A percentile compares a stretch with the other conserved stretches of the same genome.
Conservation (phyloP, 169 alveolate species). For the Eimeria zaria region DNA sequence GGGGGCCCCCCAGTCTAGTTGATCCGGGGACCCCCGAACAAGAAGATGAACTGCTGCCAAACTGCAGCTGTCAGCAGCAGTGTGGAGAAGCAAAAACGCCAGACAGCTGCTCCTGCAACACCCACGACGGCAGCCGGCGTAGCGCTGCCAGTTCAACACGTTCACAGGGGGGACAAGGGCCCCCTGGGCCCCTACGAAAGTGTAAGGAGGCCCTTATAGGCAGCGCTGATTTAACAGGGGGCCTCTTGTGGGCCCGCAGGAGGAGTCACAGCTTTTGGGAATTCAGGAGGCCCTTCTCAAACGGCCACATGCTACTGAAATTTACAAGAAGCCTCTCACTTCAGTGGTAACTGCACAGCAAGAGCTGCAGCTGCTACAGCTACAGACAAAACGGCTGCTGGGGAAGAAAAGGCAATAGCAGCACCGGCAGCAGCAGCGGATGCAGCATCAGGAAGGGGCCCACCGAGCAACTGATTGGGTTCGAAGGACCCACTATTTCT, state of each 20-base stretch:
- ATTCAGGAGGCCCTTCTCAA: conserved; percentile 21
- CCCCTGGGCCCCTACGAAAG: conserved; percentile 36
- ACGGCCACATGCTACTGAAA: not conserved
- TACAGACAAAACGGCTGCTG: not conserved
- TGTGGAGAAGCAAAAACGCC: not conserved
- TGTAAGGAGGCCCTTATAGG: conserved; percentile 38
- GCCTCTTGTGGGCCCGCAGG: conserved; percentile 59
- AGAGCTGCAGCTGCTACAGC: not conserved
- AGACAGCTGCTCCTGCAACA: conserved; percentile 8
- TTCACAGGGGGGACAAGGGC: not conserved
- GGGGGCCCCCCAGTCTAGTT: not conserved
- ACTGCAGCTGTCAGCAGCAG: not conserved
- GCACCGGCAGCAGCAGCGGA: not conserved
- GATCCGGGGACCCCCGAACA: not conserved
- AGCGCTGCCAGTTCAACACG: not conserved
- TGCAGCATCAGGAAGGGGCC: not conserved
- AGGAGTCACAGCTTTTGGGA: conserved; percentile 75
- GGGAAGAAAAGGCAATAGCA: not conserved
- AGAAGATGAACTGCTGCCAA: not conserved
- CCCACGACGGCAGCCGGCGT: not conserved
- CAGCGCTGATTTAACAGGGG: conserved; percentile 49
- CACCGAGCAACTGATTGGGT: not conserved
- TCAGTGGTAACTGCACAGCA: conserved; percentile 61
- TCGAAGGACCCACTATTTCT: not conserved
- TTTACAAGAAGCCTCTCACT: conserved; percentile 57